Percentiles rank a stretch among this genome's conserved stretches.
These are phyloP conservation scores for Metschnikowia dekortorum DNA, from an alignment of 805 yeast species.

Conservation along the genomic window DNA sequence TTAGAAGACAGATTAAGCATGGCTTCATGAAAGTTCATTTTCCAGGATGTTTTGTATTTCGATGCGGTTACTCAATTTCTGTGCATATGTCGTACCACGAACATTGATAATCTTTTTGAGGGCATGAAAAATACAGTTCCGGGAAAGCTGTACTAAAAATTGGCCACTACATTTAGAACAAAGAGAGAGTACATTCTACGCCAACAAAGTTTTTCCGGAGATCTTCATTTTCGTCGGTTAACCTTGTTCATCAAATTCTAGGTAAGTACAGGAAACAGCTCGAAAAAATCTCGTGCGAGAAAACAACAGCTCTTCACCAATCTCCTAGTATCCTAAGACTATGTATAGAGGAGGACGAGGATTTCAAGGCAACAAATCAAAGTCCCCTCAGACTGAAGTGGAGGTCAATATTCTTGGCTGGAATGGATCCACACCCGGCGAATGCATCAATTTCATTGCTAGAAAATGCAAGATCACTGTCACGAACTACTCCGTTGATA, in stretches of 20 bases:
- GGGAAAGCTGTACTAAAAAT: not conserved
- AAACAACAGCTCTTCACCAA: not conserved
- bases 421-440: slow-evolving; percentile 73
- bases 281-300: slow-evolving; percentile 2
- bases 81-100: too few species aligned
- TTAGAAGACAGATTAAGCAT: too few species aligned
- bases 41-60: too few species aligned
- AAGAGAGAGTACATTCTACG: not conserved
- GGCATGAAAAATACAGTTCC: not conserved
- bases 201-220: not conserved
- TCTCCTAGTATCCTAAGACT: slow-evolving; percentile 1
- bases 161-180: not conserved
- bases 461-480: slow-evolving; percentile 61
- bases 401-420: slow-evolving; percentile 46
- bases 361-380: slow-evolving; percentile 6
- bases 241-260: not conserved
- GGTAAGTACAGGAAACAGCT: slow-evolving; percentile 1
- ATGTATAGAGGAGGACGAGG: slow-evolving; percentile 15
- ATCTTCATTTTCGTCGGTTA: not conserved
- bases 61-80: too few species aligned
- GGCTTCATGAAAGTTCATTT: too few species aligned
- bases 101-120: too few species aligned
- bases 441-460: slow-evolving; percentile 62
- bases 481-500: slow-evolving; percentile 49
- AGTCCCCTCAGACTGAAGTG: slow-evolving; percentile 6